These are phyloP conservation scores for Macrophomina pseudophaseolina DNA, from an alignment of 2,329 filamentous ascomycete genomes.

Conservation along the genomic window DNA sequence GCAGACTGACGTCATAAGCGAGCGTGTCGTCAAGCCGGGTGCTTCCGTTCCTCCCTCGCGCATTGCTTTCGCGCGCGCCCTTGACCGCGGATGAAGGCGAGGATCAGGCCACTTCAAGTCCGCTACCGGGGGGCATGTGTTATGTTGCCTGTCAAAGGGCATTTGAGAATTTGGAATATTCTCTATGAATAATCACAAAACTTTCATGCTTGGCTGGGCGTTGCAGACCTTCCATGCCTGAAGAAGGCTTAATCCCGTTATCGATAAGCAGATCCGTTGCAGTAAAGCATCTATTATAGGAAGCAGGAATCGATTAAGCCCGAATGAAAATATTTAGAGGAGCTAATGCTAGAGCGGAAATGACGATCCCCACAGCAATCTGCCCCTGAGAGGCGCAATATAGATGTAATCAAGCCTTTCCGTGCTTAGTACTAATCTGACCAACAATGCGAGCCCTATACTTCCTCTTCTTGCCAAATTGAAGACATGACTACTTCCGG, in stretches of 20 bases:
- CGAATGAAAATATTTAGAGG: not conserved
- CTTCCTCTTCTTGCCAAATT: not conserved
- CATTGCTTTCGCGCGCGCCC: not conserved
- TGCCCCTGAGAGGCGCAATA: slow-evolving; percentile 2
- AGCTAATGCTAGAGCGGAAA: not conserved
- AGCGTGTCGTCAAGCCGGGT: slow-evolving; percentile 1
- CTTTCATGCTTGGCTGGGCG: not conserved
- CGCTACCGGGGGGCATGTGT: not conserved
- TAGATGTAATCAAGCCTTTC: not conserved
- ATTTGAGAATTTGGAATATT: not conserved
- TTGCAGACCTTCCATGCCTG: not conserved
- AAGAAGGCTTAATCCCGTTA: slow-evolving; percentile 6
- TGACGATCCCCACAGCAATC: slow-evolving; percentile 10
- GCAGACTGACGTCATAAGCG: slow-evolving; percentile 15
- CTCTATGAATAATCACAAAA: not conserved
- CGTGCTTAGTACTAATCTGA: not conserved
- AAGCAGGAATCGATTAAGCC: slow-evolving; percentile 8
- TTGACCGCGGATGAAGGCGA: not conserved
- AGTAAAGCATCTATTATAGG: slow-evolving; percentile 14
- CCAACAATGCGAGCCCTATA: not conserved
- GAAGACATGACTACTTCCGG: not conserved
- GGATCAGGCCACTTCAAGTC: not conserved
- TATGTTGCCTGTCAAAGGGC: not conserved
- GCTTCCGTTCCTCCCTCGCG: not conserved
- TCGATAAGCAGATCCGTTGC: slow-evolving; percentile 15